These are phyloP conservation scores for Microdochium nivale DNA, from an alignment of 2,329 filamentous ascomycete genomes.

Conservation along the genomic window DNA sequence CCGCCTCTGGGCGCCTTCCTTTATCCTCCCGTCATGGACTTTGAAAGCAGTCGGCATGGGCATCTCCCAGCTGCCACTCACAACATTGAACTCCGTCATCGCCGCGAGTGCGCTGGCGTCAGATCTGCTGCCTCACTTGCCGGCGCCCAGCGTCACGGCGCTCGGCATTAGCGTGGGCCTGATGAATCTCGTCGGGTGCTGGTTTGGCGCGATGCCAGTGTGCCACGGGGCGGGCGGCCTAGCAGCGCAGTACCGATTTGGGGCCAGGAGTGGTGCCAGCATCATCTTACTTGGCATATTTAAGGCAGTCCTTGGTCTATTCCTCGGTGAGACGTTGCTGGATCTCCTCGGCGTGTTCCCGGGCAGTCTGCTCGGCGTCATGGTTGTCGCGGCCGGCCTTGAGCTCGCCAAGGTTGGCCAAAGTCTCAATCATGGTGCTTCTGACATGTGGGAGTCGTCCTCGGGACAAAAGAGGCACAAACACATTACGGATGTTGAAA, in stretches of 20 bases:
- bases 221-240: constrained; percentile 90
- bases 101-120: constrained; percentile 73
- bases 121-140: constrained; percentile 65
- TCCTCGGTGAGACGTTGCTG: constrained; percentile 68
- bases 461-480: constrained; percentile 37
- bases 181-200: constrained; percentile 81
- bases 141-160: constrained; percentile 61
- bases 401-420: constrained; percentile 82
- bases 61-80: constrained; percentile 81
- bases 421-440: constrained; percentile 65
- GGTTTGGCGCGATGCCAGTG: constrained; percentile 92
- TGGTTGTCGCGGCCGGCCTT: constrained; percentile 83
- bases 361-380: constrained; percentile 67
- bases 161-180: constrained; percentile 72
- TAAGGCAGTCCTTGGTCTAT: constrained; percentile 68
- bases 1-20: constrained; percentile 50
- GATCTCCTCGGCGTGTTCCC: constrained; percentile 66
- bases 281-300: constrained; percentile 69
- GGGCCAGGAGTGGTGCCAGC: constrained; percentile 77
- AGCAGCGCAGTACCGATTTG: constrained; percentile 86
- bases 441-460: constrained; percentile 50
- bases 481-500: constrained; percentile 56
- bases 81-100: constrained; percentile 85
- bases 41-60: constrained; percentile 46
- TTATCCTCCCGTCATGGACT: constrained; percentile 35